Percentiles rank a stretch among this genome's conserved stretches.
phyloP scores from a whole-genome alignment of 2,329 filamentous ascomycete genomes.

The Xylariales sp. region DNA sequence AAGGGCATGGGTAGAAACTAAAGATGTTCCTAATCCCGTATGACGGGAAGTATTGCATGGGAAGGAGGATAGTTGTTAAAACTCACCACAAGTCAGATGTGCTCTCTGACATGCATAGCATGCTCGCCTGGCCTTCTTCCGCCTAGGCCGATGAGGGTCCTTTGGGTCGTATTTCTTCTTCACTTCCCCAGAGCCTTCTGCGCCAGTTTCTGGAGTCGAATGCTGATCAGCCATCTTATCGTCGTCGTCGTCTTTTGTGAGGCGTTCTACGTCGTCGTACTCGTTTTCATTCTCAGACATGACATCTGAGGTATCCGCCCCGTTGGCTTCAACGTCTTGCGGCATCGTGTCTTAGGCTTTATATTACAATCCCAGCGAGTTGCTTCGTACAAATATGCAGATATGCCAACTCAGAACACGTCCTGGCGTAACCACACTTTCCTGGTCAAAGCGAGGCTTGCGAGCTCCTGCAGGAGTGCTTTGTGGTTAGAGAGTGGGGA shows the following conservation, averaged over 20 bases:
- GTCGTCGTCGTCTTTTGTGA: slow-evolving; percentile 40
- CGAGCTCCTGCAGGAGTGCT: slow-evolving; percentile 22
- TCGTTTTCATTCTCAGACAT: slow-evolving; percentile 59
- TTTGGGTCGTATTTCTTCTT: slow-evolving; percentile 78
- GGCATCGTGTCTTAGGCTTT: slow-evolving; percentile 53
- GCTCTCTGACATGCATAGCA: slow-evolving; percentile 97
- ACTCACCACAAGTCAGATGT: slow-evolving; percentile 96
- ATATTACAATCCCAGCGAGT: slow-evolving; percentile 30
- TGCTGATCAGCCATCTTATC: slow-evolving; percentile 49
- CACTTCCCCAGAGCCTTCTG: slow-evolving; percentile 42
- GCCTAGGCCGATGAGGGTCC: slow-evolving; percentile 80
- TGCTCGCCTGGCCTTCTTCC: slow-evolving; percentile 93
- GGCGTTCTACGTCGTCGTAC: slow-evolving; percentile 41
- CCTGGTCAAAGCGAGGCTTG: slow-evolving; percentile 17
- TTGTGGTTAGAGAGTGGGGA: no score
- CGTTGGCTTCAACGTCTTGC: slow-evolving; percentile 48
- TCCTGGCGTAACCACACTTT: slow-evolving; percentile 26
- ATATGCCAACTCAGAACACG: slow-evolving; percentile 14
- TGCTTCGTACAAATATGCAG: slow-evolving; percentile 2
- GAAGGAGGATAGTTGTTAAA: no score
- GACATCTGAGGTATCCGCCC: slow-evolving; percentile 52
- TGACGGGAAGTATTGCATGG: no score
- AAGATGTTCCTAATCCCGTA: no score
- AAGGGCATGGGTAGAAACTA: no score
- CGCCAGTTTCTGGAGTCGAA: slow-evolving; percentile 35